These are phyloP conservation scores for Cicer cuneatum DNA, from an alignment of 306 rosid species.

Conservation along the genomic window DNA sequence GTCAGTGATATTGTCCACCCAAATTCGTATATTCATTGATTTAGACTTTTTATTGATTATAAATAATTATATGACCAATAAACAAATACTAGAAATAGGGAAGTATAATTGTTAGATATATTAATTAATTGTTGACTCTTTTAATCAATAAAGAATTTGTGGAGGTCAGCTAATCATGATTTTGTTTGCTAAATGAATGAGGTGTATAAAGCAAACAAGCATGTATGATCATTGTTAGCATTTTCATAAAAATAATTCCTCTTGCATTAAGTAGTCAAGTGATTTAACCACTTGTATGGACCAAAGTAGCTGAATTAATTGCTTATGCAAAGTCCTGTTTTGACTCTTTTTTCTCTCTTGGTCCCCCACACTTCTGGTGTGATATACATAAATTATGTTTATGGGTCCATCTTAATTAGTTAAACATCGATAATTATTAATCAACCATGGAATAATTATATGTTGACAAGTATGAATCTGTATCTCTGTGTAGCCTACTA, in stretches of 20 bases:
- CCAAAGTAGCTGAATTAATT: slow-evolving; percentile 27
- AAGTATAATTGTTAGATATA: slow-evolving; percentile 22
- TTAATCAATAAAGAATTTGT: not conserved
- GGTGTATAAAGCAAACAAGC: slow-evolving; percentile 37
- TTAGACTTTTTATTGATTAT: too few relatives aligned
- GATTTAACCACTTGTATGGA: slow-evolving; percentile 43
- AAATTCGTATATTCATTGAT: too few relatives aligned
- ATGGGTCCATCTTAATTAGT: slow-evolving; percentile 17
- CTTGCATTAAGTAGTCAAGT: slow-evolving; percentile 24
- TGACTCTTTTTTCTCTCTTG: not conserved
- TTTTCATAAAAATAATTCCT: not conserved
- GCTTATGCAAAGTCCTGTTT: slow-evolving; percentile 11
- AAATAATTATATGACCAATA: too few relatives aligned
- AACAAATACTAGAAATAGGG: too few relatives aligned
- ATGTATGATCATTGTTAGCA: slow-evolving; percentile 32
- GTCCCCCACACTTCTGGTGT: slow-evolving; percentile 10
- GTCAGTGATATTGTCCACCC: too few relatives aligned
- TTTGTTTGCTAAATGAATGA: slow-evolving; percentile 28
- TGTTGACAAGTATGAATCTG: not conserved
- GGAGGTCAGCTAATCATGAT: slow-evolving; percentile 40
- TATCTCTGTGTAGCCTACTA: not conserved
- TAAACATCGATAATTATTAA: not conserved
- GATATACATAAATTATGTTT: slow-evolving; percentile 17
- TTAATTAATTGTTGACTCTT: slow-evolving; percentile 40
- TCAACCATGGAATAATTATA: not conserved